Base-by-base conservation (phyloP, 2,329 filamentous ascomycete genomes). In the Colletotrichum sp. region DNA sequence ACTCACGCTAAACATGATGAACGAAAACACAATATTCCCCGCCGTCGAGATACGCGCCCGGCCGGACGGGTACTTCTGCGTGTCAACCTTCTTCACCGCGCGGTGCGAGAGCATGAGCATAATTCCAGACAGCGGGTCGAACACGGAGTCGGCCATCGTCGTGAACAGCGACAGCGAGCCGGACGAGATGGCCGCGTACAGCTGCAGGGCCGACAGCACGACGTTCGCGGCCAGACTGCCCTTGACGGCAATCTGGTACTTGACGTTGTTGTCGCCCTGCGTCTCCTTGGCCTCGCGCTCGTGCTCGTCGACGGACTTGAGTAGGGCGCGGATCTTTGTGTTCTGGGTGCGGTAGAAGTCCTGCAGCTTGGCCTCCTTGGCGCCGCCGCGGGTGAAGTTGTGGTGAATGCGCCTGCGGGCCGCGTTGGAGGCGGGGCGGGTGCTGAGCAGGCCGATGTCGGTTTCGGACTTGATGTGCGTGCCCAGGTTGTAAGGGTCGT, bases 121-220 rank as follows among this genome's bases (percentile, higher is more conserved):
- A 69, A 98, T 84, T 82, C 98, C 98, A 81, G 94, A 96, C 81
- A 98, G 83, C 10, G 96, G 97, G 82, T 99, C 97, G 86, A 99
- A 99, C 79, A 99, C 90, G 68, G 96, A 93, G 85, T 99, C 97
- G 18, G 96, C 96, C 95, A 98, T 98, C 78, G 96, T 99, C 18
- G 97, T 98, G 87, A 99, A 98, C 63, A 99, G 92, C 7, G 96
- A 98, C 44, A 99, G 90, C n/a, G 96, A 98, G 63, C 94, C 93
- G 0, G 96, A 98, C 0, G 94, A 92, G 62, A 95, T 91, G 77
- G 97, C 97, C 59, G 94, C 97, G 83, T 98, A 99, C 49, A 98
- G 88, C 85, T 99, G 97, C 21, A 99, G 89, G 6, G 89, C 89
- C 0, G 96, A 92, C 8, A 99, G 90, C 32, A 94, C 77, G 72